Evolutionary conservation across 768 basidiomycete species (phyloP), one percentile per base, ranked within the genome.

Genomic region (Panaeolus cyanescens): DNA sequence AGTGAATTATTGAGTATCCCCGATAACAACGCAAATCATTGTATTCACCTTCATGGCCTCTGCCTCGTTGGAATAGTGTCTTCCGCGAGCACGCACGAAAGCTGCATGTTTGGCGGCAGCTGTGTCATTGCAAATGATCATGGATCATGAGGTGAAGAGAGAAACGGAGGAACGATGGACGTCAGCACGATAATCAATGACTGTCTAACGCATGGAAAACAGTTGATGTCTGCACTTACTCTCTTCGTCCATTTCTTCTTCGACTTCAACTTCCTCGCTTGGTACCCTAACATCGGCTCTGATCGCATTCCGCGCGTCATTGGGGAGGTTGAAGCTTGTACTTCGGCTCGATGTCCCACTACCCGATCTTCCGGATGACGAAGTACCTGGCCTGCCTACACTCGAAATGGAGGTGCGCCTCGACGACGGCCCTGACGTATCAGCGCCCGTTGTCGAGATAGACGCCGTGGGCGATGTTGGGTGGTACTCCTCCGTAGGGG

Each of bases 1-100:
- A 55, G 7, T 59, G 25, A 60, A 33, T n/a, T n/a, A n/a, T n/a
- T 62, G 13, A 57, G 65, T 55, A 45, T 32, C 54, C 50, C 50
- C 17, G 8, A 22, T 9, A 50, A 12, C 54, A 36, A 2, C 19
- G 42, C 13, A n/a, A 39, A 58, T 45, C 54, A 19, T 40, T 45
- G n/a, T 54, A 54, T 73, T 50, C 74, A 90, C 92, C 86, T 94
- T 94, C 93, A 95, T 94, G 17, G 92, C 93, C 71, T 94, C 91
- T 1, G 91, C 93, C 71, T 95, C 93, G 55, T 95, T 94, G 5
- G 92, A 93, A 67, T 95, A 95, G 69, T 95, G 93, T 59, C 91
- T 81, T 58, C 90, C 91, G 22, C 93, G 83, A 22, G 92, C 92
- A 65, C 85, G 84, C 32, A 93, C 80, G 68, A 95, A 95, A 22